These are phyloP conservation scores for Melampsora americana DNA, from an alignment of 1,284 basidiomycete genomes.

Conservation along the genomic window DNA sequence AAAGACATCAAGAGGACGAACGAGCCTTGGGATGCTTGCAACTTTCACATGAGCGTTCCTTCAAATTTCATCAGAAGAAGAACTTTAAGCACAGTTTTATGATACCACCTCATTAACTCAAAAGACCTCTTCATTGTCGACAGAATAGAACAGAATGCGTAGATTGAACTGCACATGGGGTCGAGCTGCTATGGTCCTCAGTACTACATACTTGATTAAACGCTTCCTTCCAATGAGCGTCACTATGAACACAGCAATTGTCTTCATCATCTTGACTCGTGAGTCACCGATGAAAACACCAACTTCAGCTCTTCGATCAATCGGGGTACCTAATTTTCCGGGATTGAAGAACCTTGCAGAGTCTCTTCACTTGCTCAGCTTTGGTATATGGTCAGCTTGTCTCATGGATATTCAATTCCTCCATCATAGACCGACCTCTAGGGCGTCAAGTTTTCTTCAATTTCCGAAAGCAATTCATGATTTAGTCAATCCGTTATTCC, in stretches of 20 bases:
- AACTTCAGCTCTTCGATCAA: neutral
- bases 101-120: neutral
- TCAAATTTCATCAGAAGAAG: neutral
- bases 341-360: conserved; percentile 7
- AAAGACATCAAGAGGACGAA: neutral
- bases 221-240: neutral
- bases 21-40: neutral
- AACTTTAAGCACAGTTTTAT: neutral
- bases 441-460: neutral
- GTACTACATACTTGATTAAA: neutral
- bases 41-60: neutral
- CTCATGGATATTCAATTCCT: conserved; percentile 2
- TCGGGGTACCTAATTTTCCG: conserved; percentile 10
- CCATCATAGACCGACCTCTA: neutral
- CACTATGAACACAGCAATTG: neutral
- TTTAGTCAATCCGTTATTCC: neutral
- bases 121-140: neutral
- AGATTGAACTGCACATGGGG: neutral
- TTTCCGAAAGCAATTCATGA: neutral
- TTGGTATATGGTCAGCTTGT: neutral
- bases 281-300: neutral
- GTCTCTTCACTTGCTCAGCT: neutral
- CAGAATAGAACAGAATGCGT: conserved; percentile 12
- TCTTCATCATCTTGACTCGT: neutral
- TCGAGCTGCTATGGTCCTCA: neutral